Base-by-base conservation (phyloP, 139 green algal species). In the Nannochloris sp. region DNA sequence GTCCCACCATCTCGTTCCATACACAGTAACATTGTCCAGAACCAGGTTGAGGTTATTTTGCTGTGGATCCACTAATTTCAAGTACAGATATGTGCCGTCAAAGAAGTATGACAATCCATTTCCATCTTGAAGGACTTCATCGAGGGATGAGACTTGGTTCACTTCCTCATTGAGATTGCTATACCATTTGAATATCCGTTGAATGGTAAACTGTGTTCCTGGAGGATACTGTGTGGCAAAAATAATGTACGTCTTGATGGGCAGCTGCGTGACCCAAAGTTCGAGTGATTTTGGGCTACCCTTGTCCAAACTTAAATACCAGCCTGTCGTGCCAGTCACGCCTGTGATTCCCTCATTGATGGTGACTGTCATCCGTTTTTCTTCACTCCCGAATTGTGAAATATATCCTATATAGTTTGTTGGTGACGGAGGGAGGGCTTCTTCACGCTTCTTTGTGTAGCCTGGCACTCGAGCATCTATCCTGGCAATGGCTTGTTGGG, bases 271-370 rank as follows among this genome's bases (percentile, higher is more conserved):
- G 11, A 80, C 12, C 64, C 66, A 83, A 4, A 83, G 31, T 43
- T 71, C 61, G 3, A 77, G 51, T 21, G 46, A 48, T 11, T 63
- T 74, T 27, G 75, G 75, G 2, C 43, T 70, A 14, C 78, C 78
- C 9, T 5, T 6, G 15, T 54, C 48, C 31, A 71, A 48, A 64
- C 75, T 66, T n/a, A 70, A 3, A 44, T 85, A 84, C 78, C 78
- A 86, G 18, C 79, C 79, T 8, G 55, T 68, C 21, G 21, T 49
- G 58, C 69, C 69, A 43, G 69, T 78, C 2, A 82, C 75, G 0
- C 79, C 79, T 0, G 79, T 83, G 49, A 86, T 67, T 12, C 79
- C 79, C 67, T 83, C 78, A 57, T 85, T 85, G 5, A 67, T 62
- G 6, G 80, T 85, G 57, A 85, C 66, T 19, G 36, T 67, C 59